Evolutionary conservation across 805 yeast species (phyloP).

Genomic region (Ogataea pini): DNA sequence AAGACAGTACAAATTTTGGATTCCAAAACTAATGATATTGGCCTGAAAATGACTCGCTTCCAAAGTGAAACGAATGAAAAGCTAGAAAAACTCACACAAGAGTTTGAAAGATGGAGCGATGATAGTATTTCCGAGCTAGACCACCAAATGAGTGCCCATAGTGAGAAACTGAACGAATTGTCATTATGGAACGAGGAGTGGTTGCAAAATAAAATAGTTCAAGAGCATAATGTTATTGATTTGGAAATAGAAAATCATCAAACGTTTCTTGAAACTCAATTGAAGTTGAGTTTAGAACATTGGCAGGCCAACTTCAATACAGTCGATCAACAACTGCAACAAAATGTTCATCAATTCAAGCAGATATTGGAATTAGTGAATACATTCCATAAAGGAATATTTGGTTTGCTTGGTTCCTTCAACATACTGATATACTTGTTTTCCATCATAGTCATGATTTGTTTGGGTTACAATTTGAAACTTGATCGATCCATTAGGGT

Average conservation of each 20-base stretch:
- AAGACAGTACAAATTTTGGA: slow-evolving; percentile 4
- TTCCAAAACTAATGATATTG: not conserved
- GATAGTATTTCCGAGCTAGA: slow-evolving; percentile 3
- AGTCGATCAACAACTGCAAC: slow-evolving; percentile 8
- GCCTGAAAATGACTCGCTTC: not conserved
- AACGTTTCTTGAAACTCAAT: not conserved
- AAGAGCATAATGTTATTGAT: slow-evolving; percentile 9
- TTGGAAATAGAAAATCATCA: slow-evolving; percentile 5
- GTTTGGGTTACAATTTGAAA: not conserved
- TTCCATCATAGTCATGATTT: not conserved
- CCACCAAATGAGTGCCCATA: slow-evolving; percentile 5
- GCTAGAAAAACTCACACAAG: slow-evolving; percentile 1
- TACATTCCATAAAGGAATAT: slow-evolving; percentile 1
- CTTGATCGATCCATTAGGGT: not conserved
- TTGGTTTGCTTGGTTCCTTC: slow-evolving; percentile 4
- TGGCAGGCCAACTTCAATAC: slow-evolving; percentile 8
- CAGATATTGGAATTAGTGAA: slow-evolving; percentile 6
- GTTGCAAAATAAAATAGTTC: slow-evolving; percentile 4
- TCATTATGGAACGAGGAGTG: slow-evolving; percentile 3
- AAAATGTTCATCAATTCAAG: slow-evolving; percentile 11
- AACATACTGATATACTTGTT: slow-evolving; percentile 5
- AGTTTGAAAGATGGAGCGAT: slow-evolving; percentile 5
- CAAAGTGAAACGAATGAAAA: slow-evolving; percentile 3
- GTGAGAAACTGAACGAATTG: not conserved
- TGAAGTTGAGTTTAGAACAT: not conserved